A percentile compares a stretch with the other conserved stretches of the same genome.
Conservation (phyloP, 2,329 filamentous ascomycete genomes). For the Penicillium concentricum region DNA sequence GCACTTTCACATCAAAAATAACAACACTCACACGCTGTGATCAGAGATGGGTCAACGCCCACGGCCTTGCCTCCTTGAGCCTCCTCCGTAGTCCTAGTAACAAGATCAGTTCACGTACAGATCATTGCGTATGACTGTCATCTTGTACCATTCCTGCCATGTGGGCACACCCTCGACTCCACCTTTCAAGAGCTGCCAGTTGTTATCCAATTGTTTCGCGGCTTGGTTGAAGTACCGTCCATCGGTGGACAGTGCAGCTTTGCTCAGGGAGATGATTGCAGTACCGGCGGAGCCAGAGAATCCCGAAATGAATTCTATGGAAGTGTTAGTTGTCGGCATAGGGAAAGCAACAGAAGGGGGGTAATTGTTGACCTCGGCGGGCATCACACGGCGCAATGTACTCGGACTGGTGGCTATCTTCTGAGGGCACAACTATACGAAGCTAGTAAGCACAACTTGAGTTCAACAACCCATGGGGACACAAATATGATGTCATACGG, state of each 20-base stretch:
- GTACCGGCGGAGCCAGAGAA: constrained; percentile 95
- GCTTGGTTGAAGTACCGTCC: constrained; percentile 98
- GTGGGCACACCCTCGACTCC: constrained; percentile 91
- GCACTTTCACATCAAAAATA: background rate
- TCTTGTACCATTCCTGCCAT: constrained; percentile 85
- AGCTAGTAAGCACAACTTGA: constrained; percentile 32
- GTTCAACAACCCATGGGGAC: constrained; percentile 4
- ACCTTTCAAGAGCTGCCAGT: constrained; percentile 91
- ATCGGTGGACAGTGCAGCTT: constrained; percentile 89
- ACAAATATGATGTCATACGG: constrained; percentile 56
- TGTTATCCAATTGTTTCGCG: constrained; percentile 80
- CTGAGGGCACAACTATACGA: constrained; percentile 79
- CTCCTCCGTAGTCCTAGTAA: constrained; percentile 67
- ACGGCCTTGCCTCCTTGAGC: constrained; percentile 83
- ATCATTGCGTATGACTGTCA: background rate
- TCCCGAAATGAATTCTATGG: constrained; percentile 76
- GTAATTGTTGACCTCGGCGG: constrained; percentile 61
- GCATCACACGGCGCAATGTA: constrained; percentile 97
- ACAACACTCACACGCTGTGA: constrained; percentile 61
- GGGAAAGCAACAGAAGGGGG: constrained; percentile 7
- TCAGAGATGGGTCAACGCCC: constrained; percentile 83
- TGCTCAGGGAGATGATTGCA: constrained; percentile 80
- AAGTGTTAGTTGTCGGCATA: constrained; percentile 15
- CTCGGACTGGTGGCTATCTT: constrained; percentile 96
- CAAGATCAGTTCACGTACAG: constrained; percentile 12